Evolutionary conservation across 2,329 filamentous ascomycete genomes (phyloP).

Genomic region (Orbilia oligospora): DNA sequence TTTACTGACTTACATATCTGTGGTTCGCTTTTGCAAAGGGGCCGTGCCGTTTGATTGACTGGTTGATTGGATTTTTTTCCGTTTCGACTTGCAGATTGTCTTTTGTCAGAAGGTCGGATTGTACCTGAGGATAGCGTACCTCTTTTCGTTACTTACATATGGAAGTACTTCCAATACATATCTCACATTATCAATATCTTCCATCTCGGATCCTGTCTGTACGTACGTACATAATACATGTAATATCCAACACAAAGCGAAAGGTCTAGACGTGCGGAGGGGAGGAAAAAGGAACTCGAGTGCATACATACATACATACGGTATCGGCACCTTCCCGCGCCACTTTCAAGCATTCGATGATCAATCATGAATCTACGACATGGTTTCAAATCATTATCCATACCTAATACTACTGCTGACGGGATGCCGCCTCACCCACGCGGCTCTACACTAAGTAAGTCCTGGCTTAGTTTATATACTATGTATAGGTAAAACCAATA

Average conservation of each 20-base stretch:
- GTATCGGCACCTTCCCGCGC: slow-evolving; percentile 24
- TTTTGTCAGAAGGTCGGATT: neutral
- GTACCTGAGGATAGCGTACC: slow-evolving; percentile 45
- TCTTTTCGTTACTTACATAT: too few relatives aligned
- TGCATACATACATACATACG: too few relatives aligned
- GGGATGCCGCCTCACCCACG: slow-evolving; percentile 45
- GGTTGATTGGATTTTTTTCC: slow-evolving; percentile 15
- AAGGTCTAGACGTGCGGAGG: neutral
- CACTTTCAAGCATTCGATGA: slow-evolving; percentile 22
- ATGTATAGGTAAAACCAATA: neutral
- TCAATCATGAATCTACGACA: neutral
- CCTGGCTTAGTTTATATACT: too few relatives aligned
- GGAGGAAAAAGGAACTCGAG: too few relatives aligned
- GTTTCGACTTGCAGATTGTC: slow-evolving; percentile 54
- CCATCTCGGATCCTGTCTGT: neutral
- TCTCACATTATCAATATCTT: neutral
- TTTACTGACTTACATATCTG: neutral
- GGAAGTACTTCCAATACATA: too few relatives aligned
- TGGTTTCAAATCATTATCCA: neutral
- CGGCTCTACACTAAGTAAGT: slow-evolving; percentile 40
- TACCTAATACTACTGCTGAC: too few relatives aligned
- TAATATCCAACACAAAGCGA: neutral
- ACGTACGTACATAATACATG: too few relatives aligned
- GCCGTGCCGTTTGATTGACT: slow-evolving; percentile 50
- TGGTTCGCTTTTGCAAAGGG: slow-evolving; percentile 19